Base-by-base conservation (phyloP, 2,329 filamentous ascomycete species). In the Penicillium sp. region DNA sequence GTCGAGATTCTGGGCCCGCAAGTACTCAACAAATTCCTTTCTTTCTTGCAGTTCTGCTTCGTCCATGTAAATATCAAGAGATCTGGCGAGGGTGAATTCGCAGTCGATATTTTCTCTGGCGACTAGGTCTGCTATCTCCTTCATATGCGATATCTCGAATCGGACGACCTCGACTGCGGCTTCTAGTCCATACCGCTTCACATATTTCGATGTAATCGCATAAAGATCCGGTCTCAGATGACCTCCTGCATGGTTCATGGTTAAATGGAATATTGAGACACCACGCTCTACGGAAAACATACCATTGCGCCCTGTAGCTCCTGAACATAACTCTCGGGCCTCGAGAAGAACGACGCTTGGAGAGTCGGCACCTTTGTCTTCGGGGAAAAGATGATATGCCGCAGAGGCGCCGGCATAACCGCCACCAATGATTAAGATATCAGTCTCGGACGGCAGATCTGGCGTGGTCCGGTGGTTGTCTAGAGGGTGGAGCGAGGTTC, bases 381-480 rank as follows among this genome's bases (percentile, higher is more conserved):
- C 50, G 3, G 41, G 49, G 1, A 76, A 49, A 4, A 76, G 66
- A 46, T 79, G 72, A 40, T 75, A 75, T 0, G 72, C 72, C 1
- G 73, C 68, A 0, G 73, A 70, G 0, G 70, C 70, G 0, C 78
- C 78, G 0, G 78, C 69, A 39, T 74, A 77, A 0, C 79, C 78
- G 3, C 75, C 70, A 0, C 78, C 78, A 4, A 80, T 72, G 23
- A 80, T 72, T 6, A 74, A 64, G 32, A 80, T 70, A 23, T 80
- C 77, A 13, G 39, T 30, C 10, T 42, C 24, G 17, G 39, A 42
- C 18, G 39, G 39, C 5, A 42, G 39, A 13, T 42, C 17, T 18
- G 23, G 24, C 2, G 39, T 42, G 29, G 24, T 29, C 13, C 23
- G 39, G n/a, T 42, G 39, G 6, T 13, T 42, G 24, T 42, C 39